Conservation (phyloP, 2,329 filamentous ascomycete genomes). For the Colletotrichum higginsianum region DNA sequence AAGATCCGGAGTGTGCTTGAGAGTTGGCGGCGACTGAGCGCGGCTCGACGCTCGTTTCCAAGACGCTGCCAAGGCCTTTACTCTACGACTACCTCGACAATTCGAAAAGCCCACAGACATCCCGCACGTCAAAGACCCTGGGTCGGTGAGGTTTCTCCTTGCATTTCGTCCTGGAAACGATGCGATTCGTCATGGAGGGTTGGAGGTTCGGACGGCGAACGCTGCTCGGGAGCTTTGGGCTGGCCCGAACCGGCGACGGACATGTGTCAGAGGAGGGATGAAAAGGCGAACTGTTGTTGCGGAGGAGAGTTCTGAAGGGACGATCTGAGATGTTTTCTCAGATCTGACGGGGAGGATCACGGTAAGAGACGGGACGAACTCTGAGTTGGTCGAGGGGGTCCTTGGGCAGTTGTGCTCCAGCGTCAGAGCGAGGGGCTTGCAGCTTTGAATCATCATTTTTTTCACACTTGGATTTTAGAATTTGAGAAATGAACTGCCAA, state of each 20-base stretch:
- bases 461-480: too few relatives aligned
- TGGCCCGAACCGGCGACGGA: slow-evolving; percentile 4
- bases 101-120: too few relatives aligned
- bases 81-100: background rate
- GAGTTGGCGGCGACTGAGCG: background rate
- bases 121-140: too few relatives aligned
- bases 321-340: background rate
- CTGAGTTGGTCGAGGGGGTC: background rate
- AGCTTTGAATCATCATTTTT: too few relatives aligned
- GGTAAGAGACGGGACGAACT: slow-evolving; percentile 3
- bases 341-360: background rate
- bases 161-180: background rate
- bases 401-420: too few relatives aligned
- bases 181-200: background rate
- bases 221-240: background rate
- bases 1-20: background rate
- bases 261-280: slow-evolving; percentile 9
- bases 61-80: background rate
- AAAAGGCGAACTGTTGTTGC: background rate
- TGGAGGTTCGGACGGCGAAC: background rate
- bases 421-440: too few relatives aligned
- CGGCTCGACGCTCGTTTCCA: background rate
- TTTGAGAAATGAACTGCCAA: too few relatives aligned
- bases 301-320: background rate
- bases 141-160: background rate